These are phyloP conservation scores for Pseudoneurospora amorphoporcata DNA, from an alignment of 495 filamentous ascomycete species.

Conservation along the genomic window DNA sequence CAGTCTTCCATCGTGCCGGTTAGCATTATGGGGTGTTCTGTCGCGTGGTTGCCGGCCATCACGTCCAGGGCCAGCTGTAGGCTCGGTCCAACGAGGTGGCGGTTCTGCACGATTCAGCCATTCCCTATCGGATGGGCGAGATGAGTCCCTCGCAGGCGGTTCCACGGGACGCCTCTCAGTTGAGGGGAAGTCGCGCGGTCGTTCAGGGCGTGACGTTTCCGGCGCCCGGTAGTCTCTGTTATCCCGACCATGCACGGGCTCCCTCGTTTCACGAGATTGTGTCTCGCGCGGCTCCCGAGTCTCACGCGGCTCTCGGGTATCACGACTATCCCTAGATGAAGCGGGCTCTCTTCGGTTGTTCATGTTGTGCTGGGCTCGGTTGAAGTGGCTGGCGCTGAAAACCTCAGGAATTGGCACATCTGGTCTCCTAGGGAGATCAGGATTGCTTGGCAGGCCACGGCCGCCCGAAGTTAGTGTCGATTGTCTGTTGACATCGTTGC, in stretches of 20 bases:
- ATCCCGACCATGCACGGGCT: constrained; percentile 21
- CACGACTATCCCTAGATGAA: constrained; percentile 15
- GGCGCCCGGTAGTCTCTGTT: constrained; percentile 23
- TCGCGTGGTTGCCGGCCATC: constrained; percentile 28
- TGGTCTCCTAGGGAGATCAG: constrained; percentile 33
- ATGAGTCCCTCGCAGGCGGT: constrained; percentile 19
- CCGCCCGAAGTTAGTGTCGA: constrained; percentile 24
- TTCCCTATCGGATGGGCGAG: constrained; percentile 22
- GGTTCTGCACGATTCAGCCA: constrained; percentile 22
- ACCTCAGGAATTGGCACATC: constrained; percentile 31
- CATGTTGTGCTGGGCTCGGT: constrained; percentile 21
- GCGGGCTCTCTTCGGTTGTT: constrained; percentile 17
- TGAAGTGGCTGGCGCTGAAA: constrained; percentile 28
- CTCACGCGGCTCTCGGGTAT: constrained; percentile 29
- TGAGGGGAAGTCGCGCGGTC: constrained; percentile 18
- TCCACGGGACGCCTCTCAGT: constrained; percentile 17
- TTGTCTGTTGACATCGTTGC: constrained; percentile 23
- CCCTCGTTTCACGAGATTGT: constrained; percentile 28
- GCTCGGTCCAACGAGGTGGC: constrained; percentile 22
- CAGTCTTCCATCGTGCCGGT: constrained; percentile 24
- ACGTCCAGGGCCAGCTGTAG: constrained; percentile 18
- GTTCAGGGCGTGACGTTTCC: constrained; percentile 17
- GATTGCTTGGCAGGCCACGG: constrained; percentile 27
- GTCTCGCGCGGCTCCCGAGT: constrained; percentile 26
- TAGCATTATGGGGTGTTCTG: constrained; percentile 14